A percentile compares a stretch with the other conserved stretches of the same genome.
Conservation (phyloP, 2,329 filamentous ascomycete genomes). For the Didymella sp. region DNA sequence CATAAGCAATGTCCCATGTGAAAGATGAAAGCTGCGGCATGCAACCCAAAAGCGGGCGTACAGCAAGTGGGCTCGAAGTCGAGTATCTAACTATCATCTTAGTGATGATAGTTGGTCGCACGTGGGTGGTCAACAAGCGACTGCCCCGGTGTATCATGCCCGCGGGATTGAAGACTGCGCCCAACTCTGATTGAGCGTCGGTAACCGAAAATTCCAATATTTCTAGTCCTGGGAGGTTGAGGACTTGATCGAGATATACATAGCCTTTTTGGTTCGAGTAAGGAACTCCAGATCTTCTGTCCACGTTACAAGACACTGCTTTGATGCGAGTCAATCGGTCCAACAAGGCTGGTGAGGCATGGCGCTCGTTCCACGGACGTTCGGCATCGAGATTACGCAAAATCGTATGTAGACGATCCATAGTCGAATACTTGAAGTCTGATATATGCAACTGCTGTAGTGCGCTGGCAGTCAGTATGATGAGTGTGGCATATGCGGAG, state of each 20-base stretch:
- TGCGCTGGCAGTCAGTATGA: constrained; percentile 30
- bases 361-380: constrained; percentile 8
- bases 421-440: constrained; percentile 28
- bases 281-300: constrained; percentile 22
- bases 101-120: constrained; percentile 27
- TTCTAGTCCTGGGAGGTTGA: constrained; percentile 25
- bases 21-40: constrained; percentile 33
- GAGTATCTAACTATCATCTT: constrained; percentile 32
- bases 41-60: constrained; percentile 20
- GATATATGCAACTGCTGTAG: constrained; percentile 28
- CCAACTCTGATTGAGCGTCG: constrained; percentile 6
- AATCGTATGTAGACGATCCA: constrained; percentile 28
- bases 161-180: neutral
- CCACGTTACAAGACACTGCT: constrained; percentile 29
- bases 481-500: constrained; percentile 34
- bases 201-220: constrained; percentile 27
- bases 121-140: constrained; percentile 5
- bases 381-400: constrained; percentile 26
- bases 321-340: constrained; percentile 27
- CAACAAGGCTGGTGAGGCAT: constrained; percentile 21
- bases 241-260: constrained; percentile 20
- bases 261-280: constrained; percentile 12
- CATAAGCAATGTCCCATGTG: constrained; percentile 35
- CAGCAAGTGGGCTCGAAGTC: constrained; percentile 5
- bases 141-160: neutral